Percentiles rank a stretch among this genome's conserved stretches.
Evolutionary conservation across 345 rosid species (phyloP).

Genomic region (Viola odorata): DNA sequence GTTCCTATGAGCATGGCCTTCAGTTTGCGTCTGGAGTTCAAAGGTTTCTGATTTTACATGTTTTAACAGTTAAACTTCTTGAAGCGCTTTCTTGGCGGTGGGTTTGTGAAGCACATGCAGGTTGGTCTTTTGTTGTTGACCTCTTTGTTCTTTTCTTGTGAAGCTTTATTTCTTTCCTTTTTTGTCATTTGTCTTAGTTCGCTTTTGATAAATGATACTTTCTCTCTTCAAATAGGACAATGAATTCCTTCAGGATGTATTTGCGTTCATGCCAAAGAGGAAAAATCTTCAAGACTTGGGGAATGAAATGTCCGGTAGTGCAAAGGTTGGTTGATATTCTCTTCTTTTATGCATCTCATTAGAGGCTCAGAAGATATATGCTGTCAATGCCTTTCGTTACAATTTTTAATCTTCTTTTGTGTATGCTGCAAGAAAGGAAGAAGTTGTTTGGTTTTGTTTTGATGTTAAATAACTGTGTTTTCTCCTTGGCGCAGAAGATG

Average conservation of each 20-base stretch:
- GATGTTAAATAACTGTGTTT: not conserved
- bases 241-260: constrained; percentile 71
- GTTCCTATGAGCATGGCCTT: not conserved
- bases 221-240: constrained; percentile 55
- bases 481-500: constrained; percentile 55
- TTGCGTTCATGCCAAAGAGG: constrained; percentile 67
- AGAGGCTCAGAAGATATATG: too few relatives aligned
- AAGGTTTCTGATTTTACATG: not conserved
- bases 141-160: not conserved
- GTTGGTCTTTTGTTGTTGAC: constrained; percentile 32
- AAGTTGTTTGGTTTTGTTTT: not conserved
- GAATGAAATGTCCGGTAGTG: constrained; percentile 36
- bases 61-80: constrained; percentile 63
- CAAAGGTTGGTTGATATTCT: constrained; percentile 47
- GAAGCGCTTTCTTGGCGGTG: constrained; percentile 85
- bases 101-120: constrained; percentile 94
- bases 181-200: not conserved
- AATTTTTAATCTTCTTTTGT: too few relatives aligned
- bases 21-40: constrained; percentile 1
- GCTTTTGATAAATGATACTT: not conserved
- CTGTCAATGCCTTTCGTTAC: not conserved
- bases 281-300: constrained; percentile 35
- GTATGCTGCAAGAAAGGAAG: too few relatives aligned
- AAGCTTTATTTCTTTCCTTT: not conserved
- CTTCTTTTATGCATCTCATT: too few relatives aligned